Percentiles rank a stretch among this genome's conserved stretches.
phyloP scores from a whole-genome alignment of 306 rosid genomes.

The Trifolium repens region DNA sequence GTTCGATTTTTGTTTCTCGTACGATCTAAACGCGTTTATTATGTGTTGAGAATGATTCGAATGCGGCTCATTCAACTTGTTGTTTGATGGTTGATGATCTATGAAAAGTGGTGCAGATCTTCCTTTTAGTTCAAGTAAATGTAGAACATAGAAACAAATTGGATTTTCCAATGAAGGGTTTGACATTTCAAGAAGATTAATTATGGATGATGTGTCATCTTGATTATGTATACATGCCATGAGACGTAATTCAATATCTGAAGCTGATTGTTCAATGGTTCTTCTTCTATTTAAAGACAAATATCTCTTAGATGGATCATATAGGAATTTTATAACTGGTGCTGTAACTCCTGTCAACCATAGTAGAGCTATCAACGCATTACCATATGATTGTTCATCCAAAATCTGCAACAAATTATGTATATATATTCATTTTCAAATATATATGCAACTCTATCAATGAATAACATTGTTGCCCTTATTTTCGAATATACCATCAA shows the following conservation, averaged over 20 bases:
- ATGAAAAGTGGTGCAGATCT: constrained; percentile 58
- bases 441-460: background rate
- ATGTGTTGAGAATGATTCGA: constrained; percentile 40
- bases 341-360: constrained; percentile 47
- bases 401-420: constrained; percentile 52
- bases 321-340: constrained; percentile 52
- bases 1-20: constrained; percentile 29
- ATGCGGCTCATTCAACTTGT: background rate
- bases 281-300: constrained; percentile 38
- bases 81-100: constrained; percentile 29
- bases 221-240: constrained; percentile 54
- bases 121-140: constrained; percentile 54
- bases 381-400: constrained; percentile 44
- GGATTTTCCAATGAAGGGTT: constrained; percentile 52
- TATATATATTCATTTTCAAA: background rate
- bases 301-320: constrained; percentile 64
- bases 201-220: constrained; percentile 55
- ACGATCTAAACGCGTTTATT: constrained; percentile 56
- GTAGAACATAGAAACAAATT: constrained; percentile 55
- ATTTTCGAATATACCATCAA: too few relatives aligned
- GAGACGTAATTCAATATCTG: constrained; percentile 44
- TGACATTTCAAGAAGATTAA: constrained; percentile 58
- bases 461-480: background rate
- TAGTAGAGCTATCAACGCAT: constrained; percentile 47
- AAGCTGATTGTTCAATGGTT: constrained; percentile 51